A percentile compares a stretch with the other conserved stretches of the same genome.
Evolutionary conservation across 768 basidiomycete species (phyloP).

Genomic region (Naganishia onofrii): DNA sequence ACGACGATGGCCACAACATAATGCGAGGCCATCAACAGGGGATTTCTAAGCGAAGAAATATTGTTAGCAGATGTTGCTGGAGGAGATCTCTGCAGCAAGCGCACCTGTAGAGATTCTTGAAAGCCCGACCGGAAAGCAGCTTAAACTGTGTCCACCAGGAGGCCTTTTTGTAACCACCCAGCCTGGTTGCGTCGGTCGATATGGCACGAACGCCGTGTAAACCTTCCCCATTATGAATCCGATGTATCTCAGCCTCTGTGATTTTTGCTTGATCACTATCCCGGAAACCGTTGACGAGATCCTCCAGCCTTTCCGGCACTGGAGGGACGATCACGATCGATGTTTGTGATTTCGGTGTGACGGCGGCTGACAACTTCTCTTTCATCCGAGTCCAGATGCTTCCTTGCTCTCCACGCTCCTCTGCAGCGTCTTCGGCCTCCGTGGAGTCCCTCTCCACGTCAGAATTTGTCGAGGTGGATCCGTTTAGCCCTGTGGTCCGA

Average conservation of each 20-base stretch:
- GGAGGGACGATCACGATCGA: conserved; percentile 24
- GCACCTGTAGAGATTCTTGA: conserved; percentile 90
- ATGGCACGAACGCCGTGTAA: conserved; percentile 64
- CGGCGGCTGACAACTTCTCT: neutral
- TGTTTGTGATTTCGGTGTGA: neutral
- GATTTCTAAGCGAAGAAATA: conserved; percentile 57
- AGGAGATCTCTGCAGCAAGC: conserved; percentile 3
- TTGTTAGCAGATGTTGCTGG: conserved; percentile 1
- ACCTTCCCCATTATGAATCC: conserved; percentile 48
- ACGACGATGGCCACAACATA: conserved; percentile 79
- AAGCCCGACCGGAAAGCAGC: conserved; percentile 90
- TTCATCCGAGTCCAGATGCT: neutral
- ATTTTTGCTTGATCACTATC: conserved; percentile 64
- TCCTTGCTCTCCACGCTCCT: conserved; percentile 1
- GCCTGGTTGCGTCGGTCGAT: conserved; percentile 61
- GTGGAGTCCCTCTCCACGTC: conserved; percentile 4
- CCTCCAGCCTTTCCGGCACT: conserved; percentile 58
- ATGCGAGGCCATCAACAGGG: conserved; percentile 83
- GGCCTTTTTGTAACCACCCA: conserved; percentile 62
- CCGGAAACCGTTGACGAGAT: conserved; percentile 71
- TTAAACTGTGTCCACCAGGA: conserved; percentile 85
- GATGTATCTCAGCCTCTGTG: conserved; percentile 64
- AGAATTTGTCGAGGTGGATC: neutral
- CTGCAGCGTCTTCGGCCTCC: conserved; percentile 12
- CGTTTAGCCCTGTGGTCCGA: conserved; percentile 1